Percentiles rank a stretch among this genome's conserved stretches.
Evolutionary conservation across 441 rosid genomes (phyloP).

Genomic region (Manihot esculenta): DNA sequence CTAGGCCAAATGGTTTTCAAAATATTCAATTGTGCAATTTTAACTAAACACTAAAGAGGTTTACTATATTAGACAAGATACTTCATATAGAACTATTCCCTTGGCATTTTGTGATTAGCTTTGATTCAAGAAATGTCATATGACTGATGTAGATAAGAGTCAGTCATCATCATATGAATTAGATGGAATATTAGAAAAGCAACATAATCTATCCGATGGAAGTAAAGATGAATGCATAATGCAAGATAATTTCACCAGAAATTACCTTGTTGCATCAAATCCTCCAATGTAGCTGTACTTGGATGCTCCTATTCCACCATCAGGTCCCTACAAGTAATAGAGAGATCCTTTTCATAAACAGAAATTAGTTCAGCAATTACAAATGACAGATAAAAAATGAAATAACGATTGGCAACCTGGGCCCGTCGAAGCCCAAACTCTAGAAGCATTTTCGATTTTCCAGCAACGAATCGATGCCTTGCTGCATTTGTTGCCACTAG

Average conservation of each 20-base stretch:
- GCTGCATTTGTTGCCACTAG: slow-evolving; percentile 18
- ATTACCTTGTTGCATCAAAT: slow-evolving; percentile 44
- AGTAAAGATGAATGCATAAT: slow-evolving; percentile 1
- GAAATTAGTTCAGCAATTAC: slow-evolving; percentile 20
- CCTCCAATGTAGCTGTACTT: slow-evolving; percentile 11
- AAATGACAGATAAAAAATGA: slow-evolving; percentile 1
- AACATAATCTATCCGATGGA: slow-evolving; percentile 5
- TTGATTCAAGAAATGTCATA: neutral
- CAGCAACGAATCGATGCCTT: slow-evolving; percentile 88
- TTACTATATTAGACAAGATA: neutral
- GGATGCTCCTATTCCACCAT: slow-evolving; percentile 95
- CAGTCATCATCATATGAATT: neutral
- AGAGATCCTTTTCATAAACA: slow-evolving; percentile 17
- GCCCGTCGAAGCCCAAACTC: slow-evolving; percentile 97
- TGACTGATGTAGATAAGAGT: no score
- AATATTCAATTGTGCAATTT: neutral
- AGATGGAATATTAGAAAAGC: neutral
- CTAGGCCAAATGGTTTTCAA: neutral
- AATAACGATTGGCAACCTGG: slow-evolving; percentile 56
- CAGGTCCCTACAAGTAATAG: slow-evolving; percentile 75
- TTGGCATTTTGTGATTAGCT: neutral
- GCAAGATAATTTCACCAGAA: slow-evolving; percentile 5
- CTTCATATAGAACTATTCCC: neutral
- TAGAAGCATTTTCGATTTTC: slow-evolving; percentile 67
- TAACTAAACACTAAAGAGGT: neutral